A percentile compares a stretch with the other conserved stretches of the same genome.
phyloP scores from a whole-genome alignment of 192 early-diverging fungal genomes.

The Gryganskiella cystojenkinii region DNA sequence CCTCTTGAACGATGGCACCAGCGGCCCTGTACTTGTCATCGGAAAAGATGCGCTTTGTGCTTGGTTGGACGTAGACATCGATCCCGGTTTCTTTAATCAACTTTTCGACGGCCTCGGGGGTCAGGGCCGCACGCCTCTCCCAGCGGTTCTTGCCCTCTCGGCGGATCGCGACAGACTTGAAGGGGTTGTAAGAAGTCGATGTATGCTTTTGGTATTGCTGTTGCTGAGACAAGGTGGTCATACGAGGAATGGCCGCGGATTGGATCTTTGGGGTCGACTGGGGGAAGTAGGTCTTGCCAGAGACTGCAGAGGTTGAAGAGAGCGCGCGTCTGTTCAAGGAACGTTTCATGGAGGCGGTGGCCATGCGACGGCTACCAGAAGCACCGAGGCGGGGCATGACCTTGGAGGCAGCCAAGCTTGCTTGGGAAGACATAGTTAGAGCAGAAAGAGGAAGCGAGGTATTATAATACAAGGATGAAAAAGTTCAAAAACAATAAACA shows the following conservation, averaged over 20 bases:
- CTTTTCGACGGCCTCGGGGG: slow-evolving; percentile 85
- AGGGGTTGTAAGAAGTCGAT: slow-evolving; percentile 35
- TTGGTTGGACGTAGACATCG: slow-evolving; percentile 91
- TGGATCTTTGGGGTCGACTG: slow-evolving; percentile 30
- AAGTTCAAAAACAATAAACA: neutral
- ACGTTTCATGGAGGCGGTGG: slow-evolving; percentile 10
- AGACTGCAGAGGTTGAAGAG: slow-evolving; percentile 17
- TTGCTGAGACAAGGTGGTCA: slow-evolving; percentile 14
- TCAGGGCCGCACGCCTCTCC: slow-evolving; percentile 94
- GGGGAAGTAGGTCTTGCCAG: slow-evolving; percentile 47
- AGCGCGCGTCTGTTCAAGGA: slow-evolving; percentile 14
- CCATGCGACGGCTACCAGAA: slow-evolving; percentile 5
- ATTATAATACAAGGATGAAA: slow-evolving; percentile 4
- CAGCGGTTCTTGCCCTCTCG: slow-evolving; percentile 97
- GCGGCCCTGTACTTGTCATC: slow-evolving; percentile 87
- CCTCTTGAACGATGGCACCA: slow-evolving; percentile 88
- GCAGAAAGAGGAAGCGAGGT: no score
- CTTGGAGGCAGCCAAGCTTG: slow-evolving; percentile 35
- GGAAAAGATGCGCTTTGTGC: slow-evolving; percentile 89
- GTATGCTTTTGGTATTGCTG: slow-evolving; percentile 51
- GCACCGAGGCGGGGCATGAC: slow-evolving; percentile 39
- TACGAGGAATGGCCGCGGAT: neutral
- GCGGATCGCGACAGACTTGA: slow-evolving; percentile 80
- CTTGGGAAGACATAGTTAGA: slow-evolving; percentile 32
- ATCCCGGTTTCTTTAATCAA: slow-evolving; percentile 88